These are phyloP conservation scores for Posidonia oceanica DNA, from an alignment of 116 monocot genomes.

Conservation along the genomic window DNA sequence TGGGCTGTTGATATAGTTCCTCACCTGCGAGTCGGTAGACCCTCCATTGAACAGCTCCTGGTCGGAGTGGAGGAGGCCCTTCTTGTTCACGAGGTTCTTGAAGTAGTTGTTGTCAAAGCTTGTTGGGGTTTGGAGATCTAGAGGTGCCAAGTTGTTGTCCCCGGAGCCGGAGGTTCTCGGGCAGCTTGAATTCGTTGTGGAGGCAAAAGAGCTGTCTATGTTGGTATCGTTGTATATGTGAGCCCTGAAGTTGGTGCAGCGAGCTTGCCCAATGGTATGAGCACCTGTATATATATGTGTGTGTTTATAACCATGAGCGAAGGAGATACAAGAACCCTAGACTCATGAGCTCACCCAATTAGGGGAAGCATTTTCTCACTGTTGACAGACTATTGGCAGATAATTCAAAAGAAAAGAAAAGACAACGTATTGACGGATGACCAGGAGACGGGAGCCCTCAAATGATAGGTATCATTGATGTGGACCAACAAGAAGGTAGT, in stretches of 20 bases:
- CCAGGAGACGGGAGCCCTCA: no score
- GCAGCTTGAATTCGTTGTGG: conserved; percentile 31
- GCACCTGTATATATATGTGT: conserved; percentile 21
- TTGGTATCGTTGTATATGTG: conserved; percentile 69
- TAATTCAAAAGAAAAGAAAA: no score
- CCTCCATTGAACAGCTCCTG: conserved; percentile 33
- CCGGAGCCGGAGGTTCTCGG: conserved; percentile 30
- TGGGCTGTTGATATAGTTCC: conserved; percentile 11
- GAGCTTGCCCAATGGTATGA: conserved; percentile 68
- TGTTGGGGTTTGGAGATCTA: conserved; percentile 35
- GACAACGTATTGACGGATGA: no score
- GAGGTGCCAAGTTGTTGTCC: conserved; percentile 35
- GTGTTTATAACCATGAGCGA: not conserved
- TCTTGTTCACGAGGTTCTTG: conserved; percentile 17
- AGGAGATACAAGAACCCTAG: not conserved
- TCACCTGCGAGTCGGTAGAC: conserved; percentile 20
- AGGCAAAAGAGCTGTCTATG: conserved; percentile 50
- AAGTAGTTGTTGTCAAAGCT: conserved; percentile 50
- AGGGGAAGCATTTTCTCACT: no score
- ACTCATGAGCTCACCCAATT: no score
- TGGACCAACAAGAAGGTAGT: no score
- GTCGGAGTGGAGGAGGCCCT: conserved; percentile 40
- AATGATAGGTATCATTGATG: no score
- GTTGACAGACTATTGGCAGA: no score
- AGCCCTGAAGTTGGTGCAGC: conserved; percentile 36